These are phyloP conservation scores for Taphrina sp. DNA, from an alignment of 1,139 yeast genomes.

Conservation along the genomic window DNA sequence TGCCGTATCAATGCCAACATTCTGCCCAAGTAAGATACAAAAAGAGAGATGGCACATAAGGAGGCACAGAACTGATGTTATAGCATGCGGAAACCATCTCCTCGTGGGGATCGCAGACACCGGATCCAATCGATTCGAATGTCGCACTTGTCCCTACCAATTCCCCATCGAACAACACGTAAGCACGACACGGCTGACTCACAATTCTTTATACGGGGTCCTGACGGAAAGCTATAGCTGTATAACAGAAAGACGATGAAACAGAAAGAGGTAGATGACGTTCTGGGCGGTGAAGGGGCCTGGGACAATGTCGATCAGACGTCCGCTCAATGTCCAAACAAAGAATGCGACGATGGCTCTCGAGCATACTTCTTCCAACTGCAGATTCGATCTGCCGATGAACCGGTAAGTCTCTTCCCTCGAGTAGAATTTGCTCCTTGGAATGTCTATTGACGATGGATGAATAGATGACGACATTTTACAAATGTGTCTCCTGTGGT, in stretches of 20 bases:
- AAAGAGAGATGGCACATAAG: no score
- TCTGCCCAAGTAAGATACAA: conserved; percentile 20
- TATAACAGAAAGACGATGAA: conserved; percentile 79
- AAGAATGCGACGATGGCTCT: conserved; percentile 67
- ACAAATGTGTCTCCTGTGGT: conserved; percentile 77
- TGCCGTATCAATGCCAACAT: conserved; percentile 11
- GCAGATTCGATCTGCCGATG: conserved; percentile 60
- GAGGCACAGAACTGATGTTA: no score
- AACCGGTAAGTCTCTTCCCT: conserved; percentile 91
- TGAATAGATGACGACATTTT: conserved; percentile 10
- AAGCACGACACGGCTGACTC: neutral
- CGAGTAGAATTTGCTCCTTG: conserved; percentile 61
- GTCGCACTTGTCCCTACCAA: conserved; percentile 36
- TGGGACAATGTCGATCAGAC: conserved; percentile 94
- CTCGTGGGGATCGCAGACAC: conserved; percentile 18
- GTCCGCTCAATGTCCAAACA: conserved; percentile 76
- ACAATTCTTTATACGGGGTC: no score
- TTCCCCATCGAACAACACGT: conserved; percentile 34
- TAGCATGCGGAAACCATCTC: conserved; percentile 16
- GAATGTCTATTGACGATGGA: neutral
- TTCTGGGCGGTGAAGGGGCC: conserved; percentile 93
- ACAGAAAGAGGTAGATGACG: conserved; percentile 92
- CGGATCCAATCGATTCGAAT: conserved; percentile 33
- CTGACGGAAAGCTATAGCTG: conserved; percentile 45
- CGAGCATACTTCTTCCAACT: conserved; percentile 96